Percentiles rank a stretch among this genome's conserved stretches.
These are phyloP conservation scores for Stropharia rugosoannulata DNA, from an alignment of 768 basidiomycete species.

Conservation along the genomic window DNA sequence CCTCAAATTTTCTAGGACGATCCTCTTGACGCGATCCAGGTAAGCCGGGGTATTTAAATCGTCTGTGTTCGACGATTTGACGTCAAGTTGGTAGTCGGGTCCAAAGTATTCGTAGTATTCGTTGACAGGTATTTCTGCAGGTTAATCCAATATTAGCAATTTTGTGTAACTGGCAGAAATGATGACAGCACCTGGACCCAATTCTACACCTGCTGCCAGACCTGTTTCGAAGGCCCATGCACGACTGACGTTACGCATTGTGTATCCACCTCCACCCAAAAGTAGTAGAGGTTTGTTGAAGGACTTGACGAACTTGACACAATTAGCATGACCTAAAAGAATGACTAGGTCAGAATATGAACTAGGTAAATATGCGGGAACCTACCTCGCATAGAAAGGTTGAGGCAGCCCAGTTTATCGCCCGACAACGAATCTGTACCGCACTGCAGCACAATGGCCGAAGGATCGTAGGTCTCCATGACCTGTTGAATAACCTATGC, in stretches of 20 bases:
- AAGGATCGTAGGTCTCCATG: constrained; percentile 93
- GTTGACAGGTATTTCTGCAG: constrained; percentile 90
- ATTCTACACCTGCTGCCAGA: constrained; percentile 94
- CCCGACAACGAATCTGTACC: constrained; percentile 97
- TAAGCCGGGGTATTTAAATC: constrained; percentile 94
- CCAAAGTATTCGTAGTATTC: constrained; percentile 99
- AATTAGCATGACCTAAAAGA: constrained; percentile 85
- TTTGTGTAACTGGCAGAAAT: neutral
- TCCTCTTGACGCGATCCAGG: constrained; percentile 87
- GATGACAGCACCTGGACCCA: constrained; percentile 63
- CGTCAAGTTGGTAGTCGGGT: constrained; percentile 94
- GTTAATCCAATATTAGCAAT: neutral
- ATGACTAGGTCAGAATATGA: neutral
- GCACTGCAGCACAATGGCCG: constrained; percentile 95
- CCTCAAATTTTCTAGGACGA: constrained; percentile 89
- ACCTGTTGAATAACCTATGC: constrained; percentile 85
- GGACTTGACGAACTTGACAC: constrained; percentile 95
- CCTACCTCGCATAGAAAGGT: constrained; percentile 91
- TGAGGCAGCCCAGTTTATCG: constrained; percentile 94
- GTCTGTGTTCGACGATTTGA: constrained; percentile 91
- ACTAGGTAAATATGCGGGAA: neutral
- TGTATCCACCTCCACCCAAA: constrained; percentile 97
- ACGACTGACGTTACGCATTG: constrained; percentile 95
- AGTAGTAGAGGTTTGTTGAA: constrained; percentile 93
- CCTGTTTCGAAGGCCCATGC: constrained; percentile 99